These are phyloP conservation scores for Stachybotrys elegans DNA, from an alignment of 2,329 filamentous ascomycete genomes.

Conservation along the genomic window DNA sequence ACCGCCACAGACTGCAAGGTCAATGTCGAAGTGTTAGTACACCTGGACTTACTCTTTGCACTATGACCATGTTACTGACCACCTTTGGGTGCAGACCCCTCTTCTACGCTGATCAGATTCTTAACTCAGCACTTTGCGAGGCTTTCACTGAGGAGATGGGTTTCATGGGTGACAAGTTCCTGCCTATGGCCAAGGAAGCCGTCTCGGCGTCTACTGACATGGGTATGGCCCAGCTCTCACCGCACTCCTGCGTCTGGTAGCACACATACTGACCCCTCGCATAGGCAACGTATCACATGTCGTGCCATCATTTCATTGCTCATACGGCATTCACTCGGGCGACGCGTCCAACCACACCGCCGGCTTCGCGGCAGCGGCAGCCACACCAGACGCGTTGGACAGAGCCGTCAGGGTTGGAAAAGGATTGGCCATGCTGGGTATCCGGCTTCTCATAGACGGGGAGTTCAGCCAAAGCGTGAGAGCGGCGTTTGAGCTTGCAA, in stretches of 20 bases:
- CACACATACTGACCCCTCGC: neutral
- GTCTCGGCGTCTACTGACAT: slow-evolving; percentile 41
- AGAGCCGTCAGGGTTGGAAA: slow-evolving; percentile 39
- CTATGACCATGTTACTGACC: neutral
- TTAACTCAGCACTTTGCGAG: slow-evolving; percentile 38
- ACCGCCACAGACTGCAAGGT: slow-evolving; percentile 28
- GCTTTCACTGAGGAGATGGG: slow-evolving; percentile 39
- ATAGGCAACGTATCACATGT: slow-evolving; percentile 38
- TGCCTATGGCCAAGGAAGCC: slow-evolving; percentile 28
- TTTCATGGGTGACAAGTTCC: slow-evolving; percentile 27
- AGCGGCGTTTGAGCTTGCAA: neutral
- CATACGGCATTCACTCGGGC: slow-evolving; percentile 36
- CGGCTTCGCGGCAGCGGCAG: slow-evolving; percentile 41
- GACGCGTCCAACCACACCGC: slow-evolving; percentile 26
- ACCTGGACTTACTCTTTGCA: neutral
- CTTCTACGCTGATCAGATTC: slow-evolving; percentile 39
- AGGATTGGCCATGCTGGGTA: slow-evolving; percentile 34
- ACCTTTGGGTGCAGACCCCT: slow-evolving; percentile 17
- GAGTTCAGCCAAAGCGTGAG: neutral
- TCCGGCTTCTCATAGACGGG: slow-evolving; percentile 22
- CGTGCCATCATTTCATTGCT: slow-evolving; percentile 42
- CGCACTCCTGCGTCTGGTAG: too few relatives aligned
- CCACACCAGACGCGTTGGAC: slow-evolving; percentile 30
- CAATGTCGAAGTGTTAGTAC: slow-evolving; percentile 28
- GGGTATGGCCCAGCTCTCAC: too few relatives aligned